Evolutionary conservation across 2,329 filamentous ascomycete species (phyloP).

Genomic region (Colletotrichum filicis): DNA sequence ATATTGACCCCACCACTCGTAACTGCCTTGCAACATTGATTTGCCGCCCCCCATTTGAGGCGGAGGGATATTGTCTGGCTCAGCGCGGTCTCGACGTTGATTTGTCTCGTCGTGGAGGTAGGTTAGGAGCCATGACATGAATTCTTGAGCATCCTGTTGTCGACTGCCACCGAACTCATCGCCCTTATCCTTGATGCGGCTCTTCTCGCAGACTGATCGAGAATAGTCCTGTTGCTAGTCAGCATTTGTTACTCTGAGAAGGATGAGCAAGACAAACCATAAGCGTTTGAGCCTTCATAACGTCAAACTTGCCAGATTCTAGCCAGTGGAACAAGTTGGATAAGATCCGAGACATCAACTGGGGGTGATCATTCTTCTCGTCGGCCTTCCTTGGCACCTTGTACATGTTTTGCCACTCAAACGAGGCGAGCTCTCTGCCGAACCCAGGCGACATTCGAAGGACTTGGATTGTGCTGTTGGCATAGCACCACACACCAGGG

Average conservation of each 20-base stretch:
- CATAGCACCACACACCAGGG: conserved; percentile 87
- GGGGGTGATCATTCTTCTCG: conserved; percentile 62
- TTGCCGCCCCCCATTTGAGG: conserved; percentile 45
- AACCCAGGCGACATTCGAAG: conserved; percentile 80
- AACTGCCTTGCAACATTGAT: conserved; percentile 65
- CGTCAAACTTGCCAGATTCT: conserved; percentile 58
- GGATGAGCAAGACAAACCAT: conserved; percentile 57
- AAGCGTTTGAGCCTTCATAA: conserved; percentile 65
- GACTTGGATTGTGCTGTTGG: conserved; percentile 90
- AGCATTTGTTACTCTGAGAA: conserved; percentile 20
- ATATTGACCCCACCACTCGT: conserved; percentile 80
- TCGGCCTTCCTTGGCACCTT: conserved; percentile 75
- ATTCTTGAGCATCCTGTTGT: conserved; percentile 94
- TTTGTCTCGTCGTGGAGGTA: conserved; percentile 91
- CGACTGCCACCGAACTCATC: conserved; percentile 74
- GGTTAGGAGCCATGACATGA: conserved; percentile 84
- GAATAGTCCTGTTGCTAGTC: conserved; percentile 63
- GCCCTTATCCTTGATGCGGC: conserved; percentile 43
- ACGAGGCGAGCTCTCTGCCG: conserved; percentile 70
- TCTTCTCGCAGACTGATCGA: conserved; percentile 31
- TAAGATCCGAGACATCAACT: conserved; percentile 69
- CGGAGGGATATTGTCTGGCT: conserved; percentile 28
- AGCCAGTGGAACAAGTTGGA: conserved; percentile 70
- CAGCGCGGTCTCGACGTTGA: conserved; percentile 48
- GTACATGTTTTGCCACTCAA: conserved; percentile 71